Evolutionary conservation across 805 yeast genomes (phyloP).

Genomic region (Saccharomycopsis selenospora): DNA sequence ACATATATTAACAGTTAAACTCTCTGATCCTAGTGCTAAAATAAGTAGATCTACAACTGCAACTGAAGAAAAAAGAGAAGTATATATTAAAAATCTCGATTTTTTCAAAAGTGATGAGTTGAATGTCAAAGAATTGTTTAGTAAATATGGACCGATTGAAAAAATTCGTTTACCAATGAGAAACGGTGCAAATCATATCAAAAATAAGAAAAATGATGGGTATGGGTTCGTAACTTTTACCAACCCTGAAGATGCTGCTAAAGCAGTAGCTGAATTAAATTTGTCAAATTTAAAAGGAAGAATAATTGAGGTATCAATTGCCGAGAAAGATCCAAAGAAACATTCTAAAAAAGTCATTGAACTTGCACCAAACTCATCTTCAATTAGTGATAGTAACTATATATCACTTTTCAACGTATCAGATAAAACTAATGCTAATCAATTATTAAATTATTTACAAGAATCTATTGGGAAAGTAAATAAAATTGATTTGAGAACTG

Average conservation of each 20-base stretch:
- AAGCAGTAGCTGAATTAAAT: slow-evolving; percentile 42
- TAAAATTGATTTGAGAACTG: slow-evolving; percentile 40
- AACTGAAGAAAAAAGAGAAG: slow-evolving; percentile 47
- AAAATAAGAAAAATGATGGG: slow-evolving; percentile 44
- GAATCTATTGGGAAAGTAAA: slow-evolving; percentile 33
- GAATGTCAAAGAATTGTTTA: slow-evolving; percentile 36
- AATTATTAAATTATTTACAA: slow-evolving; percentile 30
- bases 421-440: slow-evolving; percentile 23
- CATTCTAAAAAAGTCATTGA: slow-evolving; percentile 27
- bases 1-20: slow-evolving; percentile 44
- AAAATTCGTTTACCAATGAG: slow-evolving; percentile 42
- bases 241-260: slow-evolving; percentile 48
- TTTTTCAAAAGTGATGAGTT: slow-evolving; percentile 35
- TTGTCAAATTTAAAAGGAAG: slow-evolving; percentile 39
- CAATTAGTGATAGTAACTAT: not conserved
- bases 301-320: slow-evolving; percentile 40
- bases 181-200: slow-evolving; percentile 23
- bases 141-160: slow-evolving; percentile 46
- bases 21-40: slow-evolving; percentile 58
- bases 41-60: slow-evolving; percentile 38
- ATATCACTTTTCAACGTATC: slow-evolving; percentile 12
- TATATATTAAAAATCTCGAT: slow-evolving; percentile 48
- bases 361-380: not conserved
- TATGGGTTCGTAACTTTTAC: slow-evolving; percentile 56
- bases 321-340: slow-evolving; percentile 34